phyloP scores from a whole-genome alignment of 495 filamentous ascomycete species.

The Penicillium bovifimosum region DNA sequence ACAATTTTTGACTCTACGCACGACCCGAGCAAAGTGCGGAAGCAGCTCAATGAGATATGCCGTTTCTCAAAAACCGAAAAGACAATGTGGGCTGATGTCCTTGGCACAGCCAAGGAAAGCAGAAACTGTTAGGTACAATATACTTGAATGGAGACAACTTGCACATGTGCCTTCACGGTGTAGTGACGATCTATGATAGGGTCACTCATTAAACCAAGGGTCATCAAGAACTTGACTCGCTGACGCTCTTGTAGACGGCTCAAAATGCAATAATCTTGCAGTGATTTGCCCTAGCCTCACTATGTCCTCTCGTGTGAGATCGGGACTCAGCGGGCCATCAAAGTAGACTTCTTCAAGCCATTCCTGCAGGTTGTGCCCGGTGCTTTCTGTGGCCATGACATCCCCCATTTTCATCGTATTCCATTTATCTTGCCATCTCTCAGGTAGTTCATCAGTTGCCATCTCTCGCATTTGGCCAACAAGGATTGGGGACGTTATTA shows the following conservation, averaged over 20 bases:
- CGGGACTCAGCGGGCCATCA: slow-evolving; percentile 18
- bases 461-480: slow-evolving; percentile 32
- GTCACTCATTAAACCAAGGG: slow-evolving; percentile 31
- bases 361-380: slow-evolving; percentile 25
- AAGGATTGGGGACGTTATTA: slow-evolving; percentile 30
- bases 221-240: slow-evolving; percentile 28
- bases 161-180: too few species aligned
- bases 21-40: too few species aligned
- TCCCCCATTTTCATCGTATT: slow-evolving; percentile 16
- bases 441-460: slow-evolving; percentile 27
- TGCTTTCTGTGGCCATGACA: slow-evolving; percentile 9
- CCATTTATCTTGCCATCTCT: slow-evolving; percentile 26
- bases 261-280: slow-evolving; percentile 29
- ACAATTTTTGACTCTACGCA: too few species aligned
- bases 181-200: too few species aligned
- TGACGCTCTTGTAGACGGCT: slow-evolving; percentile 32
- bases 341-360: slow-evolving; percentile 37
- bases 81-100: too few species aligned
- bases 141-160: too few species aligned
- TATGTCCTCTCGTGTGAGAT: slow-evolving; percentile 28
- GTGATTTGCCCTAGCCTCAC: slow-evolving; percentile 27
- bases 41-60: too few species aligned
- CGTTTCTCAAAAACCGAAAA: too few species aligned
- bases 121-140: too few species aligned
- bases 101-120: too few species aligned